phyloP scores from a whole-genome alignment of 2,329 filamentous ascomycete species.

The Microcyclospora pomicola region DNA sequence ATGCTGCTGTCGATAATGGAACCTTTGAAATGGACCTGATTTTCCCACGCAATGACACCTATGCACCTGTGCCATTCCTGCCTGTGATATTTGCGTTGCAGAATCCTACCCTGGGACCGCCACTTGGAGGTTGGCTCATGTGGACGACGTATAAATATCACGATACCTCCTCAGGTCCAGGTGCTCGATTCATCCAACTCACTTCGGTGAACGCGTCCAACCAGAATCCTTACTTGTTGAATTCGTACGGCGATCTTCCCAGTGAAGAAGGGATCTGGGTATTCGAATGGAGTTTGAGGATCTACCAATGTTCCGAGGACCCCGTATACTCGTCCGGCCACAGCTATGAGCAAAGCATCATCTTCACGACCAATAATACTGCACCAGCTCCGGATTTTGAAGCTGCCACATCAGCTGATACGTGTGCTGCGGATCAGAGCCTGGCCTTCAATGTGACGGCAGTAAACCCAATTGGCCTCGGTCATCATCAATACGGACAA shows the following conservation, averaged over 20 bases:
- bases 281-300: neutral
- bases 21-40: slow-evolving; percentile 2
- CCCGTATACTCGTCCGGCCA: neutral
- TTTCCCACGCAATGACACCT: slow-evolving; percentile 2
- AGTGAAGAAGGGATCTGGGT: neutral
- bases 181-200: neutral
- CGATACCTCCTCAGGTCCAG: neutral
- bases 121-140: neutral
- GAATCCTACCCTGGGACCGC: neutral
- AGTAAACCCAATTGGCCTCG: neutral
- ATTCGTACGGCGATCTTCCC: neutral
- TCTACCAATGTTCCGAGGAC: neutral
- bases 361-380: slow-evolving; percentile 1
- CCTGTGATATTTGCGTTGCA: slow-evolving; percentile 2
- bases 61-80: neutral
- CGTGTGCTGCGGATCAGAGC: neutral
- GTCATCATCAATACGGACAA: neutral
- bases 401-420: neutral
- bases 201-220: no score
- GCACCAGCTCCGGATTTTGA: slow-evolving; percentile 1
- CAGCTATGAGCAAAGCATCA: neutral
- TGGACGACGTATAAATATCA: neutral
- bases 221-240: no score
- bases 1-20: neutral
- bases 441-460: slow-evolving; percentile 1